Evolutionary conservation across 2,329 filamentous ascomycete genomes (phyloP), one percentile per base, ranked within the genome.

Genomic region (Colletotrichum falcatum): DNA sequence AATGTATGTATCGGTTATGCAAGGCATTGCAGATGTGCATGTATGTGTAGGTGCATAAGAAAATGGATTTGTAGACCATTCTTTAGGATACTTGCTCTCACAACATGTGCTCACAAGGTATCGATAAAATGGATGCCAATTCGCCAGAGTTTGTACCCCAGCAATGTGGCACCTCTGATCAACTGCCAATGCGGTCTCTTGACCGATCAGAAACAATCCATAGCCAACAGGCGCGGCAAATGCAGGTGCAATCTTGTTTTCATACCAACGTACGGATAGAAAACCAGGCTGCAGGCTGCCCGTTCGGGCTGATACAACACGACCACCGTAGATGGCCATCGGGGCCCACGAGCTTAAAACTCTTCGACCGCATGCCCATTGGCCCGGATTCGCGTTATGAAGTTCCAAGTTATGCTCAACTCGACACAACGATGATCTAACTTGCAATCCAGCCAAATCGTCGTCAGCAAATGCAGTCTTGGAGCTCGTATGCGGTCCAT

Each of bases 351-450:
- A 66, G 62, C 39, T 49, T 49, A 35, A 61, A 49, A 55, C 16
- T 33, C 1, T 9, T n/a, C 16, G 46, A 46, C 54, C 9, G 26
- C 53, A 49, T 23, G 42, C 33, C 18, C 23, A 39, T 42, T 49
- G 55, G 55, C 42, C 37, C 39, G 46, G 26, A 23, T 20, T 26
- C 39, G 55, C 23, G 55, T 35, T 42, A 20, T 23, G 46, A 44
- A 48, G 46, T n/a, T 9, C 8, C 8, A 9, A 55, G 48, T 28
- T 44, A n/a, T 28, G 39, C 48, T 66, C 37, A 55, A 56, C 54
- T 37, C 58, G 48, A 61, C 48, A 65, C 61, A 55, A 28, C 37
- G 39, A 39, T n/a, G 20, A 37, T 66, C 55, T 66, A 69, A 33
- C 61, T 61, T 61, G 42, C 33, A 48, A 55, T 59, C 18, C 26